phyloP scores from a whole-genome alignment of 768 basidiomycete genomes.

The Melanogaster broomeanus region DNA sequence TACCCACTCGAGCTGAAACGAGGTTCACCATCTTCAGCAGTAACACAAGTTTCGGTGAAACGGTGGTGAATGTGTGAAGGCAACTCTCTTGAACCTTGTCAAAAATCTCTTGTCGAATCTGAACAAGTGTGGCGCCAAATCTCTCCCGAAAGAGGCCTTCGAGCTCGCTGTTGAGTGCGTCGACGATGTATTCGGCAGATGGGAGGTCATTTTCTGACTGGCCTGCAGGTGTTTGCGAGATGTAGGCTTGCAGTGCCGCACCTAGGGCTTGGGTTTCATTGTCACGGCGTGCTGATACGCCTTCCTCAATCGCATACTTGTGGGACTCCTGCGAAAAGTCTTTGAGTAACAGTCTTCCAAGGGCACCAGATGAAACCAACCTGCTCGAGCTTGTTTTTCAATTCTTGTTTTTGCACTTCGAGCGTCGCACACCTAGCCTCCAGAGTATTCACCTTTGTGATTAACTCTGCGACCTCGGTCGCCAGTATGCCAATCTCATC shows the following conservation, averaged over 20 bases:
- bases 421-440: slow-evolving; percentile 21
- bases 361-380: slow-evolving; percentile 14
- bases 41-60: slow-evolving; percentile 29
- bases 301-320: slow-evolving; percentile 12
- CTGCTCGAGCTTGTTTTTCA: slow-evolving; percentile 27
- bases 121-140: slow-evolving; percentile 16
- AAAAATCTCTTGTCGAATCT: slow-evolving; percentile 27
- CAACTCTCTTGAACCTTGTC: slow-evolving; percentile 22
- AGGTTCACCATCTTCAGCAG: slow-evolving; percentile 33
- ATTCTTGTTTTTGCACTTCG: slow-evolving; percentile 28
- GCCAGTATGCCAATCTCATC: slow-evolving; percentile 34
- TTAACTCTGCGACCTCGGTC: slow-evolving; percentile 33
- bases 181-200: slow-evolving; percentile 31
- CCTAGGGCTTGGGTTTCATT: slow-evolving; percentile 32
- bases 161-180: slow-evolving; percentile 25
- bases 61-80: slow-evolving; percentile 18
- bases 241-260: slow-evolving; percentile 31
- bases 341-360: not conserved
- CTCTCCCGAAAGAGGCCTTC: slow-evolving; percentile 26
- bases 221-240: slow-evolving; percentile 25
- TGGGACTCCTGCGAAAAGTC: slow-evolving; percentile 12
- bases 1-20: slow-evolving; percentile 26
- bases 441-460: slow-evolving; percentile 27
- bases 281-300: slow-evolving; percentile 15
- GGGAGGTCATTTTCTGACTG: slow-evolving; percentile 18